Percentiles rank a stretch among this genome's conserved stretches.
These are phyloP conservation scores for Pythium rhizo-oryzae DNA, from an alignment of 352 stramenopile genomes.

Conservation along the genomic window DNA sequence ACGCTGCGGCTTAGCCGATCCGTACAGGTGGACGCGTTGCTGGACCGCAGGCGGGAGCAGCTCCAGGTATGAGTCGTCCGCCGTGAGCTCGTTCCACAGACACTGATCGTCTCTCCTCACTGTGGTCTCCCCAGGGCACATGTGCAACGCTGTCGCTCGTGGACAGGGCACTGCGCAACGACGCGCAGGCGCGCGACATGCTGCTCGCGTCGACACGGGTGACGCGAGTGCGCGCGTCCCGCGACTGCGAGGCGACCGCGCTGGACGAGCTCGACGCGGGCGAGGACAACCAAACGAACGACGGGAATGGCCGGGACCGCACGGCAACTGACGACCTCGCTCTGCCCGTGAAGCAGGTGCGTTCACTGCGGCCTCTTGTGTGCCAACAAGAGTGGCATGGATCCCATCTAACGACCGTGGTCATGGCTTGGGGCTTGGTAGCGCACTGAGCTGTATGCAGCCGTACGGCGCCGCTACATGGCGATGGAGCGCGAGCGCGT, in stretches of 20 bases:
- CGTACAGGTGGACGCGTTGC: not conserved
- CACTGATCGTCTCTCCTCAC: not conserved
- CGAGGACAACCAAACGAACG: not conserved
- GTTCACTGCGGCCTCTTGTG: not conserved
- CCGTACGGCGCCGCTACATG: conserved; percentile 66
- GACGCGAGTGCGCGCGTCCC: not conserved
- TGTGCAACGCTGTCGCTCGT: not conserved
- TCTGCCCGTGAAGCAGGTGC: conserved; percentile 6
- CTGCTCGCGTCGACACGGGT: conserved; percentile 37
- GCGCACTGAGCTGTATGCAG: conserved; percentile 52
- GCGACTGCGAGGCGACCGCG: conserved; percentile 11
- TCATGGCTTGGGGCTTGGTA: not conserved
- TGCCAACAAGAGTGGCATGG: not conserved
- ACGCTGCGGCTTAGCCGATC: conserved; percentile 6
- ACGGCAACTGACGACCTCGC: not conserved
- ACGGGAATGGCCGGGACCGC: not conserved
- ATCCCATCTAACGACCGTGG: not conserved
- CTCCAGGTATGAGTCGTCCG: conserved; percentile 34
- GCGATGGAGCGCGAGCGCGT: conserved; percentile 44
- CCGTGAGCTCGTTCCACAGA: not conserved
- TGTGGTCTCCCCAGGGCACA: not conserved
- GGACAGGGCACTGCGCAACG: conserved; percentile 34
- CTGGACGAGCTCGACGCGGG: conserved; percentile 10
- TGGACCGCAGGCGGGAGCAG: conserved; percentile 24
- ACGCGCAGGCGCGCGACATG: conserved; percentile 42